Conservation (phyloP, 163 green algal genomes). For the Volvox carteri region DNA sequence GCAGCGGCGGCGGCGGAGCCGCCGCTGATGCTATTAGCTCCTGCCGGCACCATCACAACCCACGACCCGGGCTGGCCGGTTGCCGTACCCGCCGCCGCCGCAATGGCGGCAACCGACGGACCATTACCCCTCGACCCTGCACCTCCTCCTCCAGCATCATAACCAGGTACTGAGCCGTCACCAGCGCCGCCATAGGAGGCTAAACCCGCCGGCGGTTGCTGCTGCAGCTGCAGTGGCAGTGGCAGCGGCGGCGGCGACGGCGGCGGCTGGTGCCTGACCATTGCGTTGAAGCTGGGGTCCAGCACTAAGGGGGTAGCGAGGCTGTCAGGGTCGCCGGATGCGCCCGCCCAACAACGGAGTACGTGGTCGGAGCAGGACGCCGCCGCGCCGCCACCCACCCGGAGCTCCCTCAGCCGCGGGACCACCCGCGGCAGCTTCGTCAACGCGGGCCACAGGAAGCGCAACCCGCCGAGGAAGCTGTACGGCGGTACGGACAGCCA, state of each 20-base stretch:
- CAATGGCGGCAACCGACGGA: background rate
- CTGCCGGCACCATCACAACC: background rate
- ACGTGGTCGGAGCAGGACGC: slow-evolving; percentile 24
- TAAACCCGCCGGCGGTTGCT: too few relatives aligned
- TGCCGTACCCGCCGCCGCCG: background rate
- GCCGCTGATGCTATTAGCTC: too few relatives aligned
- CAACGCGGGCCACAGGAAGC: slow-evolving; percentile 36
- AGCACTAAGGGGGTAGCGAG: slow-evolving; percentile 27
- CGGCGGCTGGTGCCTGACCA: background rate
- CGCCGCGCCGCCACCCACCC: slow-evolving; percentile 27
- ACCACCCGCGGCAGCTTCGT: slow-evolving; percentile 22
- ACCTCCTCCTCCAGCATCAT: too few relatives aligned
- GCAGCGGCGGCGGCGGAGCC: too few relatives aligned
- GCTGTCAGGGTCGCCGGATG: slow-evolving; percentile 9
- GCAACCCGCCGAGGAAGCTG: slow-evolving; percentile 28
- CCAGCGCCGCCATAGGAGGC: too few relatives aligned
- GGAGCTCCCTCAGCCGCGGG: slow-evolving; percentile 39
- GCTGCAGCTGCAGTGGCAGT: too few relatives aligned
- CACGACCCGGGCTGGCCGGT: background rate
- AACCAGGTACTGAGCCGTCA: too few relatives aligned
- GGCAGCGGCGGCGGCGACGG: background rate
- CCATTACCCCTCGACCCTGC: too few relatives aligned
- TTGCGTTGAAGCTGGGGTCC: slow-evolving; percentile 31
- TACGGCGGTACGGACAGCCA: slow-evolving; percentile 34
- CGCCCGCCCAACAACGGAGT: slow-evolving; percentile 38